phyloP scores from a whole-genome alignment of 2,329 filamentous ascomycete species.

The Fusarium sublunatum region DNA sequence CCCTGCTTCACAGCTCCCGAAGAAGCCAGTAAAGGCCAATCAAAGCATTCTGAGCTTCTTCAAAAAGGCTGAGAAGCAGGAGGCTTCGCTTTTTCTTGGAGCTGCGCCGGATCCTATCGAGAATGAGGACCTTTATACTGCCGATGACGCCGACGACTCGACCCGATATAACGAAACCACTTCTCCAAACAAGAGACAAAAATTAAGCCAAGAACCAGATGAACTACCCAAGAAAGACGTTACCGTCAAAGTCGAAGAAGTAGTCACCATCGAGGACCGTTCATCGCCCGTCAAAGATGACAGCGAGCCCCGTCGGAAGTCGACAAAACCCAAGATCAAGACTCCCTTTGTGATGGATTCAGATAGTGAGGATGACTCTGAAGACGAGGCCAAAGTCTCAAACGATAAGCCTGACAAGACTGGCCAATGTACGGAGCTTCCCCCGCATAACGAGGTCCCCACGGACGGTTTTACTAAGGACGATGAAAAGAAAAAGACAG shows the following conservation, averaged over 20 bases:
- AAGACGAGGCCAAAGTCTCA: constrained; percentile 17
- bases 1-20: constrained; percentile 41
- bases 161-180: constrained; percentile 52
- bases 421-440: constrained; percentile 41
- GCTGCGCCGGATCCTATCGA: constrained; percentile 33
- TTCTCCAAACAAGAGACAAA: constrained; percentile 48
- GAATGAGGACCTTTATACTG: constrained; percentile 46
- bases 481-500: constrained; percentile 29
- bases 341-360: constrained; percentile 78
- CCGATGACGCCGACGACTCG: constrained; percentile 46
- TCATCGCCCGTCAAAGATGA: constrained; percentile 50
- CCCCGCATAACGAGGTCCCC: constrained; percentile 34
- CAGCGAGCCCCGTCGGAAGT: constrained; percentile 26
- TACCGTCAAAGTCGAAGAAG: constrained; percentile 15
- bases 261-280: constrained; percentile 37
- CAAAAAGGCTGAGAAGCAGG: constrained; percentile 72
- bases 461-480: constrained; percentile 42
- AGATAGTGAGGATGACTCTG: constrained; percentile 59
- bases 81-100: constrained; percentile 68
- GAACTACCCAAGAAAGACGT: constrained; percentile 2
- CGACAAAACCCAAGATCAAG: constrained; percentile 44
- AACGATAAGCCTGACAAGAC: constrained; percentile 14
- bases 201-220: constrained; percentile 42
- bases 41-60: constrained; percentile 80
- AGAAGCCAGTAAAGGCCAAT: constrained; percentile 61